Conservation (phyloP, 768 basidiomycete species). For the Tubosaeta sp. region DNA sequence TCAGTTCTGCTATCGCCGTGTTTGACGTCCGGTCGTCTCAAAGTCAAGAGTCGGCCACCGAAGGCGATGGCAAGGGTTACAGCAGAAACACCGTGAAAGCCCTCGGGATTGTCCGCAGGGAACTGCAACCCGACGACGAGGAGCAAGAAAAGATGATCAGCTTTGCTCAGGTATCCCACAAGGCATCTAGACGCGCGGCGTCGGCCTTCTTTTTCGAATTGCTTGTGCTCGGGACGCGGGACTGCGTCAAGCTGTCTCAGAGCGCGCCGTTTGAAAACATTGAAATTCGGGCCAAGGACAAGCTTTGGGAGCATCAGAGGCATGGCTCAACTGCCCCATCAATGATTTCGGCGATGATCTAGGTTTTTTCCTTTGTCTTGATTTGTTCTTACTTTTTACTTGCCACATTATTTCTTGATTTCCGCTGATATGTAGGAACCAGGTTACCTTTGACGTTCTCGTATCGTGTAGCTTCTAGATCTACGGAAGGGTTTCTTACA, state of each 20-base stretch:
- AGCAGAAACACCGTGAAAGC: slow-evolving; percentile 90
- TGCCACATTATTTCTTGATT: not conserved
- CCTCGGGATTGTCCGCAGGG: slow-evolving; percentile 65
- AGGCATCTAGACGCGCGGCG: slow-evolving; percentile 88
- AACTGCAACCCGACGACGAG: slow-evolving; percentile 55
- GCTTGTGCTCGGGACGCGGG: slow-evolving; percentile 88
- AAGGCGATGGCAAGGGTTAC: slow-evolving; percentile 66
- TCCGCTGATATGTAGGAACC: not conserved
- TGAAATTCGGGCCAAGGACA: slow-evolving; percentile 73
- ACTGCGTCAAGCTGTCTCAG: slow-evolving; percentile 83
- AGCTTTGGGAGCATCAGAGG: slow-evolving; percentile 74
- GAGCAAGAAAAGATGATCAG: slow-evolving; percentile 60
- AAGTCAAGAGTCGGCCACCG: slow-evolving; percentile 39
- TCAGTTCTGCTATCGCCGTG: slow-evolving; percentile 71
- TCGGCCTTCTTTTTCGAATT: slow-evolving; percentile 98
- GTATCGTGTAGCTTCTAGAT: slow-evolving; percentile 8
- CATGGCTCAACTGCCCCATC: slow-evolving; percentile 42
- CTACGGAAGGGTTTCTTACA: not conserved
- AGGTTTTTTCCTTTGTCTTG: slow-evolving; percentile 10
- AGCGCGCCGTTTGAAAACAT: slow-evolving; percentile 78
- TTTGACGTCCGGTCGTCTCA: slow-evolving; percentile 69
- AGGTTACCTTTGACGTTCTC: not conserved
- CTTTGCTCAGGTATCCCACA: slow-evolving; percentile 75
- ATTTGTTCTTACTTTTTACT: slow-evolving; percentile 14
- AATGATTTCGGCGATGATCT: slow-evolving; percentile 40